Percentiles rank a stretch among this genome's conserved stretches.
Evolutionary conservation across 1,139 yeast species (phyloP).

Genomic region (Geotrichum carabidarum): DNA sequence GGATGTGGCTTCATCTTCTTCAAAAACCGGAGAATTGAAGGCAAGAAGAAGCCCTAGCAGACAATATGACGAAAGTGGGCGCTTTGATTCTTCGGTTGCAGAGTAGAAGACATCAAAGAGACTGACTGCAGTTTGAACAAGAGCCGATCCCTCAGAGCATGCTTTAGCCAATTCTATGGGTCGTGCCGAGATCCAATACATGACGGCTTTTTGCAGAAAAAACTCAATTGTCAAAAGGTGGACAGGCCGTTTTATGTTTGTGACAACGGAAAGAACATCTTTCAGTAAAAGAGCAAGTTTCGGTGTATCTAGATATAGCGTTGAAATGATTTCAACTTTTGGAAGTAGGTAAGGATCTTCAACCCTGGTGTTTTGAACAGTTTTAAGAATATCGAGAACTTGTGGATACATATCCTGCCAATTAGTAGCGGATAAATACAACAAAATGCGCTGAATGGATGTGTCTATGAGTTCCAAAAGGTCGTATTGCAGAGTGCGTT

Average conservation of each 20-base stretch:
- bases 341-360: slow-evolving; percentile 41
- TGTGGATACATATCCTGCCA: slow-evolving; percentile 40
- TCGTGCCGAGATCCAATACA: slow-evolving; percentile 55
- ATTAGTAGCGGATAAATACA: slow-evolving; percentile 54
- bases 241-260: slow-evolving; percentile 45
- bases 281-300: slow-evolving; percentile 41
- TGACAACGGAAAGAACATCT: slow-evolving; percentile 42
- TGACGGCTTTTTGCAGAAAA: slow-evolving; percentile 48
- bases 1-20: slow-evolving; percentile 12
- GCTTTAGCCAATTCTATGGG: slow-evolving; percentile 44
- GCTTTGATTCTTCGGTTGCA: slow-evolving; percentile 23
- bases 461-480: slow-evolving; percentile 44
- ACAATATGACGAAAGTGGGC: slow-evolving; percentile 26
- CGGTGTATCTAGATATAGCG: slow-evolving; percentile 44
- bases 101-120: slow-evolving; percentile 29
- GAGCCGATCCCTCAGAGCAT: slow-evolving; percentile 27
- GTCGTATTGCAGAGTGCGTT: slow-evolving; percentile 3
- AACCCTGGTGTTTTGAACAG: slow-evolving; percentile 9
- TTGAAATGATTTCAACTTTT: slow-evolving; percentile 50
- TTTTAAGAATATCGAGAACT: slow-evolving; percentile 15
- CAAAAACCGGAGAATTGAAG: slow-evolving; percentile 32
- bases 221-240: slow-evolving; percentile 53
- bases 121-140: slow-evolving; percentile 22
- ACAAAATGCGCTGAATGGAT: slow-evolving; percentile 44
- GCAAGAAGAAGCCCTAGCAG: slow-evolving; percentile 36